Evolutionary conservation across 768 basidiomycete species (phyloP), one percentile per base, ranked within the genome.

Genomic region (Tubosaeta sp.): DNA sequence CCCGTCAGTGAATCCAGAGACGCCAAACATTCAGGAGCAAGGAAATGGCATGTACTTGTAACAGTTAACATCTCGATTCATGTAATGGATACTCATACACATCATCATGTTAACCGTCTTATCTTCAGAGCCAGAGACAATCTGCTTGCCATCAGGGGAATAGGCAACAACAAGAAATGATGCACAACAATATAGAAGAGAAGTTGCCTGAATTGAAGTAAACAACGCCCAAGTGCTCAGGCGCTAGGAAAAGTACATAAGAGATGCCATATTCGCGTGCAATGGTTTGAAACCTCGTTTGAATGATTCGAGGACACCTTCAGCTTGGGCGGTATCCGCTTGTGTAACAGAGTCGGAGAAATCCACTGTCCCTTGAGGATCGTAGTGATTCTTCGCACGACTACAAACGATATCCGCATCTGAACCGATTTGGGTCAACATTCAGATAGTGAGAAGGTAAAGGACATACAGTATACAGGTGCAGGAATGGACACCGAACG

Each of bases 401-500:
- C 85, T 75, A 62, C 89, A 91, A 18, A 82, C 76, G 21, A 84
- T 86, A 61, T 90, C 86, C 8, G 87, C 87, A 62, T 90, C 87
- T 89, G 54, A 25, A 34, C 49, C 22, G 14, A 39, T 18, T 31
- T 49, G n/a, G 54, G 53, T 31, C 36, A 16, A 32, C 2, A 27
- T 38, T 36, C 47, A 25, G 16, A 48, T 2, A 22, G n/a, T n/a
- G 12, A 14, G 44, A 31, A 2, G 10, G 6, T 3, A 30, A 32
- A 13, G 1, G 22, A 66, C 83, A 59, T 59, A 89, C 87, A 90
- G 57, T 90, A 90, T 0, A 90, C 87, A 0, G 88, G 88, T 0
- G 87, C 88, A 0, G 88, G 88, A 44, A 90, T 89, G 0, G 88
- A 90, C 1, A 90, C 88, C 0, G 87, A 86, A 21, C 88, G 82